Conservation (phyloP, 768 basidiomycete genomes). For the Rhizopogon sp. region DNA sequence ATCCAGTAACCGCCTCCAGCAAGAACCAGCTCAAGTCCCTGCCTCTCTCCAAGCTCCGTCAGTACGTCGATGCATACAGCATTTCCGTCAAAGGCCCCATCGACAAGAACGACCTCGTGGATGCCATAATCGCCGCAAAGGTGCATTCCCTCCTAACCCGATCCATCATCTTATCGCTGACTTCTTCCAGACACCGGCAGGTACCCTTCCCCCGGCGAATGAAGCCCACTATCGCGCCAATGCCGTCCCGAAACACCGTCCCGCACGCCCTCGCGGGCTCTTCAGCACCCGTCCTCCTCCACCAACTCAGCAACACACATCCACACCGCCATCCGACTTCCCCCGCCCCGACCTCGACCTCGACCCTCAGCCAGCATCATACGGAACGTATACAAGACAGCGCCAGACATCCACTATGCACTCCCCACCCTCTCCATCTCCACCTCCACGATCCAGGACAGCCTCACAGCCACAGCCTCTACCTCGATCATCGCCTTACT, state of each 20-base stretch:
- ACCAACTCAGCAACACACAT: conserved; percentile 17
- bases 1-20: conserved; percentile 65
- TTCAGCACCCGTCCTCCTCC: conserved; percentile 13
- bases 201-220: conserved; percentile 54
- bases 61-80: conserved; percentile 66
- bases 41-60: conserved; percentile 58
- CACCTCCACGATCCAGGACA: conserved; percentile 10
- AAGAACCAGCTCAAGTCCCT: conserved; percentile 49
- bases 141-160: conserved; percentile 31
- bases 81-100: conserved; percentile 57
- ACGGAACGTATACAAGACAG: background rate
- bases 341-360: background rate
- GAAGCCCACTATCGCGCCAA: conserved; percentile 45
- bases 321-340: conserved; percentile 12
- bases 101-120: conserved; percentile 78
- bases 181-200: conserved; percentile 46
- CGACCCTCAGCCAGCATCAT: background rate
- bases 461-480: conserved; percentile 7
- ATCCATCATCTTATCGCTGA: background rate
- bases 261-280: background rate
- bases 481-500: background rate
- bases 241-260: conserved; percentile 16
- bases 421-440: conserved; percentile 2
- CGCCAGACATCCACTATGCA: background rate
- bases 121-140: conserved; percentile 45